Base-by-base conservation (phyloP, 306 rosid genomes). In the Gillenia trifoliata region DNA sequence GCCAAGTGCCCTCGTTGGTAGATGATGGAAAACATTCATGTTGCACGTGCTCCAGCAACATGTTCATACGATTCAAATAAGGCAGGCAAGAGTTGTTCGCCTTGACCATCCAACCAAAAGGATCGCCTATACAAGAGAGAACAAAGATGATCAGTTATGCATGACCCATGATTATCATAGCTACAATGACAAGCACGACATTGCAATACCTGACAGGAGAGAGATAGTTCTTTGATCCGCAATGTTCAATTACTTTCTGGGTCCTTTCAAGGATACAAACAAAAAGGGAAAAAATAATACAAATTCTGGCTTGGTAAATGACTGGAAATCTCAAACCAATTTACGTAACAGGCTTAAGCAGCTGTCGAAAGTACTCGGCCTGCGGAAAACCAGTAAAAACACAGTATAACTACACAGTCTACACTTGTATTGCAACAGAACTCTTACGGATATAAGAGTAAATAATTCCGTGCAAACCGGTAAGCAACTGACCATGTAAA, bases 331-430 rank as follows among this genome's bases (percentile, higher is more conserved):
- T 7, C 41, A 45, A 74, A 79, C 47, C 76, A 64, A 81, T 75
- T 88, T 92, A 92, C 93, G 98, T 92, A 66, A 92, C 88, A 73
- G 98, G 98, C 82, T 92, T 92, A 71, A 92, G 98, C 85, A 92
- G 82, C 11, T 88, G 92, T 34, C 98, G 96, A 76, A 92, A 92
- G 82, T 92, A 92, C 67, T 92, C 93, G 49, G 96, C 96, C 98
- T 92, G 93, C 82, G 77, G 75, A 77, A 67, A 49, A 67, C 71
- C 55, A 68, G 70, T 72, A 61, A 29, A 72, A 19, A 59, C 56
- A 33, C 56, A 60, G 4, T 3, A 26, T 43, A 52, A 40, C 23
- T 8, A 38, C 41, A 38, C 3, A 8, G 3, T 38, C 17, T 17
- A 78, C 20, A 15, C 31, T 68, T n/a, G 33, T 62, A 2, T 68